Base-by-base conservation (phyloP, 176 grass and related monocot genomes). In the Saccharum spontaneum region DNA sequence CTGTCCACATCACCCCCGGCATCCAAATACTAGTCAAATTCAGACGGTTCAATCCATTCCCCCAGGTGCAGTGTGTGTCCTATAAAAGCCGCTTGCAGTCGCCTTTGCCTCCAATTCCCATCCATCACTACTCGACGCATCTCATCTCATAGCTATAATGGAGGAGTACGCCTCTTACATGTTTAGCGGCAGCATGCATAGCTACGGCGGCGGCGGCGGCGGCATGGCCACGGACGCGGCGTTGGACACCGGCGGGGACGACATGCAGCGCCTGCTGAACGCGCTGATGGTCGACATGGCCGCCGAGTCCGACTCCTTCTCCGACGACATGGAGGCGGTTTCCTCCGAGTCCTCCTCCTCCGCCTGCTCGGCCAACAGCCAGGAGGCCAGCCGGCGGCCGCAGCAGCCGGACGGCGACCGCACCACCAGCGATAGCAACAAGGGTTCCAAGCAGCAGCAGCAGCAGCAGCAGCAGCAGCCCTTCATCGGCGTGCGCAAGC, bases 401-500 rank as follows among this genome's bases (percentile, higher is more conserved):
- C 11, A 17, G 16, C 73, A 17, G 46, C 26, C 8, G 28, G 73
- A 76, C 17, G 48, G 10, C 5, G 73, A 14, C 10, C 2, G 12
- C 30, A 15, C 2, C 28, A 8, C 2, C 30, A 7, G 10, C 12
- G 18, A 2, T 3, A 10, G 7, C 33, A n/a, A 54, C 17, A 8
- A 70, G 30, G 16, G 59, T 26, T 62, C 28, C 43, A 50, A 31
- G 26, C 52, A 30, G 44, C 23, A 34, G 43, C 44, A 37, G 65
- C 3, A 31, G 26, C 52, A 30, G 44, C 23, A 34, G 43, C 44
- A 37, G 65, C 3, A 3, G 18, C 11, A 12, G 30, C 18, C 49
- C 41, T 90, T 91, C 79, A 93, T 94, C 69, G 95, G 95, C n/a
- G 95, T 98, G 20, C 79, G 95, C 12, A 92, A 81, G 89, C 89